Evolutionary conservation across 495 filamentous ascomycete genomes (phyloP), one percentile per base, ranked within the genome.

Genomic region (Immersiella caudata): DNA sequence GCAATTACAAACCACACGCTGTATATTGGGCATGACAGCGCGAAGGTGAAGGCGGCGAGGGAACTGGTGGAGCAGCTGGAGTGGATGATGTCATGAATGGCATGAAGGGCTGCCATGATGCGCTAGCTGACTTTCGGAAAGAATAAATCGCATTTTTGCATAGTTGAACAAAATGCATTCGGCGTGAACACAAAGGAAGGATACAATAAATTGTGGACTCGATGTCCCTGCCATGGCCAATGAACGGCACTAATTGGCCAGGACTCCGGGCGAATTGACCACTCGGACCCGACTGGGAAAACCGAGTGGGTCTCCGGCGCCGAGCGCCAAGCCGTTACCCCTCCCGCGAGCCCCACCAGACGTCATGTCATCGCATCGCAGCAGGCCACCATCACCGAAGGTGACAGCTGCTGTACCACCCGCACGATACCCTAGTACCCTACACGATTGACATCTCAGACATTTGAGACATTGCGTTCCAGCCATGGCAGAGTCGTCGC

Each of bases 11-110:
- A 64, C 26, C 25, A 64, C 24, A 64, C 50, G 50, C 18, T 52
- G 11, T 64, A 64, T 54, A 16, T 52, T 35, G 62, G 62, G 27
- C 49, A 64, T 22, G 62, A 55, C 2, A 64, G 46, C n/a, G 62
- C 33, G 1, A 64, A 64, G 50, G 62, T 33, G 24, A 11, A 52
- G 26, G 3, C 18, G 25, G 62, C 62, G 1, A 29, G n/a, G 62
- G n/a, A 33, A 20, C 51, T 55, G 62, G 24, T 64, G 5, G 50
- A 21, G 20, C 27, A 54, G 52, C 14, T 46, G 40, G 40, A 3
- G 29, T 3, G 4, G 29, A 33, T 33, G 29, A 8, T 4, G 4
- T 33, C 4, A 8, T 33, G 29, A 33, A 33, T 8, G 8, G 8
- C 29, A 33, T 33, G 29, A 33, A 8, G 29, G 29, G 3, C 29